Evolutionary conservation across 768 basidiomycete species (phyloP), one percentile per base, ranked within the genome.

Genomic region (Dioszegia aurantiaca): DNA sequence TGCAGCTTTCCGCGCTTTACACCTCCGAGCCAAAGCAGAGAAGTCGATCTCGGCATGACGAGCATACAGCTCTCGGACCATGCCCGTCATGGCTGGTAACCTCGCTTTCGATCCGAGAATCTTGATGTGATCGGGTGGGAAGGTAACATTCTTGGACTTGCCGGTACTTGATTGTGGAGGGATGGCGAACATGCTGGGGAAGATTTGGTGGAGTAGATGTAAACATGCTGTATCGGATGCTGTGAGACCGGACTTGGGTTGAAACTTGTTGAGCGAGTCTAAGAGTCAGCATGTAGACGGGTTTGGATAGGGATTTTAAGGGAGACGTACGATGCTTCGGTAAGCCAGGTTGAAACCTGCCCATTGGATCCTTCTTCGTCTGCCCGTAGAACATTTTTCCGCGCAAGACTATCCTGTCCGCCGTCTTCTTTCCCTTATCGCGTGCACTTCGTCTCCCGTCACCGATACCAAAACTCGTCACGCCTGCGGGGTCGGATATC

Each of bases 141-240:
- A 21, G 5, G 55, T 19, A 30, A 4, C 17, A 19, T 23, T 23
- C 24, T 31, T 33, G 30, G 21, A 24, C 3, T 30, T 24, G 52
- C 1, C 39, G 37, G 11, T 2, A n/a, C n/a, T n/a, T n/a, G n/a
- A 40, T 37, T 21, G 37, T 10, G 46, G 19, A 36, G 21, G 24
- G 17, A 9, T n/a, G 30, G 47, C 23, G 44, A 64, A 62, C 2
- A 66, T 17, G 12, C 21, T 30, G 0, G 69, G 66, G 67, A 98
- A 94, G 1, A 98, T 79, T 67, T 90, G 87, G 77, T 91, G 92
- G 31, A 87, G 81, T 1, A 90, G 76, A 61, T 78, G 69, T 9
- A 77, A 78, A 77, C 56, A 68, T 77, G 53, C 30, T 65, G 65
- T 68, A 80, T 82, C 4, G 81, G 78, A 0, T 81, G 81, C 31